These are phyloP conservation scores for Alternaria arborescens DNA, from an alignment of 2,329 filamentous ascomycete species.

Conservation along the genomic window DNA sequence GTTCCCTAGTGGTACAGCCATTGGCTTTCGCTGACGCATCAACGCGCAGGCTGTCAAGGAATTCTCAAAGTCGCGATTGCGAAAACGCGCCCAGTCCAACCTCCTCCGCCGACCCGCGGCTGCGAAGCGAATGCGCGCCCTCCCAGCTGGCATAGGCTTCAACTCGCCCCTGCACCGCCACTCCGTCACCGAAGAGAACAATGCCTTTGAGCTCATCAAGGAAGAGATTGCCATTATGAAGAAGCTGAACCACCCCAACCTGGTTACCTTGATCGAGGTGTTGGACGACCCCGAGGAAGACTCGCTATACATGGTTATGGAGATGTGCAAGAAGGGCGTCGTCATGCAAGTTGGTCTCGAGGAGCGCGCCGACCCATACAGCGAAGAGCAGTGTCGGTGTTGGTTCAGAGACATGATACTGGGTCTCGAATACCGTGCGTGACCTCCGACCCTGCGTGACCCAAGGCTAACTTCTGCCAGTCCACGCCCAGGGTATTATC, in stretches of 20 bases:
- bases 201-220: constrained; percentile 84
- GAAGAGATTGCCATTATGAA: constrained; percentile 99
- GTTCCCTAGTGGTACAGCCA: constrained; percentile 29
- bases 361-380: constrained; percentile 81
- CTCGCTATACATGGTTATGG: constrained; percentile 97
- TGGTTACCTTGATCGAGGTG: constrained; percentile 94
- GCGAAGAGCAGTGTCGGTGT: constrained; percentile 79
- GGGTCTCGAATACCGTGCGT: constrained; percentile 89
- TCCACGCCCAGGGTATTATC: constrained; percentile 93
- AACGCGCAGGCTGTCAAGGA: constrained; percentile 85
- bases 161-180: constrained; percentile 71
- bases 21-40: constrained; percentile 41
- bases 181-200: constrained; percentile 67
- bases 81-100: constrained; percentile 89
- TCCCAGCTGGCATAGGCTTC: constrained; percentile 63
- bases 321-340: constrained; percentile 98
- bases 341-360: constrained; percentile 96
- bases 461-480: constrained; percentile 54
- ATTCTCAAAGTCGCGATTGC: constrained; percentile 90
- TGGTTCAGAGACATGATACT: constrained; percentile 97
- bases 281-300: constrained; percentile 95
- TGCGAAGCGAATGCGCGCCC: constrained; percentile 62
- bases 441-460: neutral
- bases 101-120: constrained; percentile 73
- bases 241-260: constrained; percentile 91